Conservation (phyloP, 1,284 basidiomycete species). For the Porogramme epimiltina region DNA sequence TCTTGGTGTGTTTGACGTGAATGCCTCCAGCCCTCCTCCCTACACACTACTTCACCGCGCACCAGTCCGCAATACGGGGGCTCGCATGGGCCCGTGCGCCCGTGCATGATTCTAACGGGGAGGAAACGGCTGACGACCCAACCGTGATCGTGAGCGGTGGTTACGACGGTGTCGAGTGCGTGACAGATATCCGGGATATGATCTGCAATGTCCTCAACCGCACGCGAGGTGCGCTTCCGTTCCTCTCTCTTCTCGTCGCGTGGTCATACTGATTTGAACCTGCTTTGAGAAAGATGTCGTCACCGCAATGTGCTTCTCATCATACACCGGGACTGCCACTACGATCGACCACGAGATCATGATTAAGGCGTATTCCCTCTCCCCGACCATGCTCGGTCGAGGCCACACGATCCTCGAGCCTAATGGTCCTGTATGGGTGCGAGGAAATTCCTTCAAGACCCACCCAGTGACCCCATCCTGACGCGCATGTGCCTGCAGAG, state of each 20-base stretch:
- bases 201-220: conserved; percentile 68
- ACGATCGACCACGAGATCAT: conserved; percentile 80
- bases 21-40: conserved; percentile 50
- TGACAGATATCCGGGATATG: conserved; percentile 75
- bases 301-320: conserved; percentile 63
- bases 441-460: no score
- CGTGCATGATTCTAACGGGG: conserved; percentile 49
- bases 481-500: conserved; percentile 45
- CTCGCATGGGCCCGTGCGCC: conserved; percentile 75
- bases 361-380: conserved; percentile 71
- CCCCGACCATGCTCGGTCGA: conserved; percentile 71
- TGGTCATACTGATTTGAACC: neutral
- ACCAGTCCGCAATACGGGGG: conserved; percentile 79
- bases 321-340: conserved; percentile 65
- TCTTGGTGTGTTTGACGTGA: no score
- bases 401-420: conserved; percentile 75
- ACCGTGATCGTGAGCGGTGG: conserved; percentile 74
- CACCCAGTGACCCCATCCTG: neutral
- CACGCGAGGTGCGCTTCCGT: conserved; percentile 57
- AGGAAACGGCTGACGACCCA: conserved; percentile 54
- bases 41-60: conserved; percentile 68
- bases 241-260: neutral
- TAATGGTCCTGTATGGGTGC: conserved; percentile 80
- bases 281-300: no score
- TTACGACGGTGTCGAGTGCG: conserved; percentile 73